phyloP scores from a whole-genome alignment of 2,329 filamentous ascomycete genomes.

The Apiospora arundinis region DNA sequence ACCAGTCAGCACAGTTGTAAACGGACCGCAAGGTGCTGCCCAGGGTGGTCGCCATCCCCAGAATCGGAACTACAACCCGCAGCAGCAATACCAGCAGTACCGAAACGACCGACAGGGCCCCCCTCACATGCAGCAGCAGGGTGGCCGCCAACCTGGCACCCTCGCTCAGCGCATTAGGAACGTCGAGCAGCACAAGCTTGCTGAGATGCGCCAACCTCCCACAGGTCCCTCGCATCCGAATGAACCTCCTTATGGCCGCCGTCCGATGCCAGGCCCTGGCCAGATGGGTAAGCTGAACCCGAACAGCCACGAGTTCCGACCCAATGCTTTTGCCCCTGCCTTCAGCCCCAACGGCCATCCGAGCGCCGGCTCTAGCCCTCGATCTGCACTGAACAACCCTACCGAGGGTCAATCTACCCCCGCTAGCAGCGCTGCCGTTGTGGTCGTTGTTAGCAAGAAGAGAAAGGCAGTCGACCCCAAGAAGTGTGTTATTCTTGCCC shows the following conservation, averaged over 20 bases:
- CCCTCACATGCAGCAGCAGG: constrained; percentile 48
- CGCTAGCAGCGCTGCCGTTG: constrained; percentile 40
- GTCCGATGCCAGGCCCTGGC: constrained; percentile 57
- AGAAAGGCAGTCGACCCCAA: constrained; percentile 73
- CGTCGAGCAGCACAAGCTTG: constrained; percentile 58
- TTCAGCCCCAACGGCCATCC: constrained; percentile 76
- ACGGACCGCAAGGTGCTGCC: constrained; percentile 26
- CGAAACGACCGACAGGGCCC: constrained; percentile 53
- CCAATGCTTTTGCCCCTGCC: constrained; percentile 77
- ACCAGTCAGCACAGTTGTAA: constrained; percentile 40
- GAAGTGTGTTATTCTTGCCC: constrained; percentile 64
- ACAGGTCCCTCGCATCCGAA: constrained; percentile 71
- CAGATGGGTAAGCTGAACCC: constrained; percentile 67
- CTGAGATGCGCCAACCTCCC: constrained; percentile 74
- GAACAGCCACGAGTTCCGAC: constrained; percentile 80
- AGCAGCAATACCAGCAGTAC: constrained; percentile 55
- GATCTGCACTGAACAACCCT: constrained; percentile 62
- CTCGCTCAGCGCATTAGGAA: constrained; percentile 58
- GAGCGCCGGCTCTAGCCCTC: constrained; percentile 77
- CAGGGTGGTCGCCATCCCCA: constrained; percentile 50
- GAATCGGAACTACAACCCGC: constrained; percentile 55
- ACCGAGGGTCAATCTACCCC: constrained; percentile 40
- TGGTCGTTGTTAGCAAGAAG: constrained; percentile 71
- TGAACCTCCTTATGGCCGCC: constrained; percentile 59
- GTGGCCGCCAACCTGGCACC: constrained; percentile 48